Percentiles rank a stretch among this genome's conserved stretches.
Conservation (phyloP, 129 eudicot genomes). For the Kitagawia praeruptora region DNA sequence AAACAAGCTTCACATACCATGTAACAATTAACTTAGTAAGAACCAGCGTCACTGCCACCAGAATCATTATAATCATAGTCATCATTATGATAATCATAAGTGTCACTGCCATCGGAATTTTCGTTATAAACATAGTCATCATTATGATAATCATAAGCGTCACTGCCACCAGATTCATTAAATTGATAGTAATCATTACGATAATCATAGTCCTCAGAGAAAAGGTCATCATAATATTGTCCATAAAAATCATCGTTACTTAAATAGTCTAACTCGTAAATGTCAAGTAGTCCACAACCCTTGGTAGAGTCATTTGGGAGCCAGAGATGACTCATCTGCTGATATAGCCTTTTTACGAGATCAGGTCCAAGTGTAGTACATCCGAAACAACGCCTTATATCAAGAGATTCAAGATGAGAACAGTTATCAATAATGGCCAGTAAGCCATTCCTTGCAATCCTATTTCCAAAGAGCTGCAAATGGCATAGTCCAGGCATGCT, state of each 20-base stretch:
- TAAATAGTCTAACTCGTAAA: slow-evolving; percentile 18
- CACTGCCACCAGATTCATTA: no score
- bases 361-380: slow-evolving; percentile 26
- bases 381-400: slow-evolving; percentile 54
- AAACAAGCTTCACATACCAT: no score
- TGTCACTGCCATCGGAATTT: no score
- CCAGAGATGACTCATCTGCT: slow-evolving; percentile 39
- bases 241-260: slow-evolving; percentile 35
- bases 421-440: slow-evolving; percentile 53
- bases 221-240: no score
- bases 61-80: no score
- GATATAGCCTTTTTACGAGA: slow-evolving; percentile 34
- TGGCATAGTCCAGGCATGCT: slow-evolving; percentile 51
- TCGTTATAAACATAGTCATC: no score
- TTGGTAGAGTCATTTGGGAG: slow-evolving; percentile 41
- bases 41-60: no score
- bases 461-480: slow-evolving; percentile 53
- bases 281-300: slow-evolving; percentile 29
- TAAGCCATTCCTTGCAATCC: slow-evolving; percentile 53
- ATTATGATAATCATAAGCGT: no score
- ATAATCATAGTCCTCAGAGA: no score
- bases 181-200: no score
- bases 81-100: no score
- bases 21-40: no score
- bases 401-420: slow-evolving; percentile 55